These are phyloP conservation scores for Yamadazyma jaroonii DNA, from an alignment of 1,139 yeast species.

Conservation along the genomic window DNA sequence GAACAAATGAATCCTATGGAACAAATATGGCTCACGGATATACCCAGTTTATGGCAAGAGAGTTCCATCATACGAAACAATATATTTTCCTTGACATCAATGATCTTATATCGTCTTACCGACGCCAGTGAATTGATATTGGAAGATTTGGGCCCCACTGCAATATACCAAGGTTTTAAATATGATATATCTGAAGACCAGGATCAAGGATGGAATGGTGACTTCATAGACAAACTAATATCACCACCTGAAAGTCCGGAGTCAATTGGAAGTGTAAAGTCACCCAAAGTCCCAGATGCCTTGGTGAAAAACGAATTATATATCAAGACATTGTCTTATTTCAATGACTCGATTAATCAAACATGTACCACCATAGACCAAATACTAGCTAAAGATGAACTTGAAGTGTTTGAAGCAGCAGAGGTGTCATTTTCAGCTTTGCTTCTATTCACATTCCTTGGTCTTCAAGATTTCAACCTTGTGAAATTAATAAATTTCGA, in stretches of 20 bases:
- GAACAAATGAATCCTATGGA: slow-evolving; percentile 6
- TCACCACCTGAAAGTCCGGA: no score
- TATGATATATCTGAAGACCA: slow-evolving; percentile 1
- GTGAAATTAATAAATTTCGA: slow-evolving; percentile 23
- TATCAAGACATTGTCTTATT: slow-evolving; percentile 20
- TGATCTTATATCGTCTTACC: slow-evolving; percentile 1
- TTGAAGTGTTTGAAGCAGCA: slow-evolving; percentile 12
- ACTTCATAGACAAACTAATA: no score
- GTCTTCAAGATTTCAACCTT: slow-evolving; percentile 27
- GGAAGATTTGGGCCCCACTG: slow-evolving; percentile 5
- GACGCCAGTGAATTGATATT: slow-evolving; percentile 4
- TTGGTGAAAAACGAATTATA: slow-evolving; percentile 1
- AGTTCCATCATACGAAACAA: slow-evolving; percentile 4
- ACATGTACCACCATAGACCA: slow-evolving; percentile 6
- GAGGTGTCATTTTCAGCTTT: slow-evolving; percentile 24
- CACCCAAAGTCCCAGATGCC: no score
- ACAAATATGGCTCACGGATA: slow-evolving; percentile 21
- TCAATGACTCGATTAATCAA: slow-evolving; percentile 16
- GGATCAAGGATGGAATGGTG: no score
- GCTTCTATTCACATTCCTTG: slow-evolving; percentile 25
- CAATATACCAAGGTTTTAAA: slow-evolving; percentile 2
- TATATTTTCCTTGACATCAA: slow-evolving; percentile 6
- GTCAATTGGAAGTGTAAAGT: no score
- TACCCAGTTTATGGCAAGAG: slow-evolving; percentile 19
- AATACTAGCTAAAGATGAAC: slow-evolving; percentile 2